Base-by-base conservation (phyloP, 2,329 filamentous ascomycete genomes). In the Parafenestella ontariensis region DNA sequence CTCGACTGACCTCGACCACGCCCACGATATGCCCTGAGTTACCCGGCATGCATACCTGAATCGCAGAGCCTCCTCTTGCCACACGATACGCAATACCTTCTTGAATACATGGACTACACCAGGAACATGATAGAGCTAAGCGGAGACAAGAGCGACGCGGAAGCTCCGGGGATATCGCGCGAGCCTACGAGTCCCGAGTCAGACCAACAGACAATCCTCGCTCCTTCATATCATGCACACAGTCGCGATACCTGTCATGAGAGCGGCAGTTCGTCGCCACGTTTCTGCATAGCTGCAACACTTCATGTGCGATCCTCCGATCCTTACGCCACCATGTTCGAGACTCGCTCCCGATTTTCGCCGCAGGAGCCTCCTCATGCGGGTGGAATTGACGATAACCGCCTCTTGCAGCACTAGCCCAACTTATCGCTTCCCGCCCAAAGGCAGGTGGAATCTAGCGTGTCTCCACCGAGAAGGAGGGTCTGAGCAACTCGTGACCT, bases 311-410 rank as follows among this genome's bases (percentile, higher is more conserved):
- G 45, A 51, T 53, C 44, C 50, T 34, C 37, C 34, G 53, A 64
- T 54, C 36, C 41, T 49, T 51, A 49, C 55, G 49, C 52, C 52
- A 61, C 34, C 26, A 43, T 20, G 55, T 52, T 59, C 54, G 59
- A 64, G 53, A 55, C 49, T 42, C 37, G 47, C 46, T 54, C 37
- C 56, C 56, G 49, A 46, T 51, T 53, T 47, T 58, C 23, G 54
- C 52, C 52, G 53, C 53, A 17, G 43, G 47, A 20, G 45, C 24
- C 13, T n/a, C 43, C 39, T 37, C 33, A 44, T 48, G 49, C 46
- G 52, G 41, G 45, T n/a, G n/a, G n/a, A n/a, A n/a, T 59, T 61
- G 57, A 60, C 61, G 54, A 62, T 55, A 62, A 59, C 49, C 54
- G 58, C 57, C 48, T 57, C 46, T 52, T 54, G 23, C 41, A 45